Evolutionary conservation across 2,329 filamentous ascomycete species (phyloP).

Genomic region (Epicoccum sorghinum): DNA sequence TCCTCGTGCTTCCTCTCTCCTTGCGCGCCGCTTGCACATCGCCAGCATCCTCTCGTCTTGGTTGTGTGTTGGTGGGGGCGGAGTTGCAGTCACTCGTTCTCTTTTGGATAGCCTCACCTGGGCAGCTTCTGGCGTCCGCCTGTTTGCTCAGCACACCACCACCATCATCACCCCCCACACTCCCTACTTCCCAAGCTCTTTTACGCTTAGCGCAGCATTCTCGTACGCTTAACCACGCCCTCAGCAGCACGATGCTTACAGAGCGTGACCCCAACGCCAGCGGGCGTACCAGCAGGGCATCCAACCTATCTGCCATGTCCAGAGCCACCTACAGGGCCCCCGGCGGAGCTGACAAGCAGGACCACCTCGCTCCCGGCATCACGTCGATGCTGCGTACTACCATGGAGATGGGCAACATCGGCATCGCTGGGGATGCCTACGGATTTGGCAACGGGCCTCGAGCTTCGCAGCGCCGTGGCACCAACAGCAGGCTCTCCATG

Average conservation of each 20-base stretch:
- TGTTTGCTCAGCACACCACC: conserved; percentile 27
- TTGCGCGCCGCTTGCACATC: conserved; percentile 11
- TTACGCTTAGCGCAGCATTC: neutral
- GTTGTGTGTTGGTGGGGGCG: conserved; percentile 18
- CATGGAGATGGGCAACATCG: conserved; percentile 55
- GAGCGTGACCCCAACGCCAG: conserved; percentile 53
- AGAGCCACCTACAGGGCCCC: conserved; percentile 39
- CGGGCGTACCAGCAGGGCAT: conserved; percentile 56
- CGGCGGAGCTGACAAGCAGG: conserved; percentile 33
- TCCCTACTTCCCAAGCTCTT: conserved; percentile 11
- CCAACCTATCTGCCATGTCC: conserved; percentile 51
- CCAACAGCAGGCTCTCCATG: conserved; percentile 47
- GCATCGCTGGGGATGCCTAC: conserved; percentile 46
- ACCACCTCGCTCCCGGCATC: conserved; percentile 48
- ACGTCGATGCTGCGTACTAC: conserved; percentile 58
- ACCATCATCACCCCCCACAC: conserved; percentile 20
- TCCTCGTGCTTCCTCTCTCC: neutral
- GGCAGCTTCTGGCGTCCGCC: conserved; percentile 20
- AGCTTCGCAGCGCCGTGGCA: conserved; percentile 38
- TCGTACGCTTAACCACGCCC: neutral
- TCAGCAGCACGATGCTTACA: conserved; percentile 50
- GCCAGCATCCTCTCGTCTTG: conserved; percentile 26
- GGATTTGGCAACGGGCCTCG: conserved; percentile 48
- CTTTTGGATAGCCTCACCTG: conserved; percentile 26
- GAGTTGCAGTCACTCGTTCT: conserved; percentile 23